Evolutionary conservation across 805 yeast species (phyloP), one percentile per base, ranked within the genome.

Genomic region (Hanseniaspora jakobsenii): DNA sequence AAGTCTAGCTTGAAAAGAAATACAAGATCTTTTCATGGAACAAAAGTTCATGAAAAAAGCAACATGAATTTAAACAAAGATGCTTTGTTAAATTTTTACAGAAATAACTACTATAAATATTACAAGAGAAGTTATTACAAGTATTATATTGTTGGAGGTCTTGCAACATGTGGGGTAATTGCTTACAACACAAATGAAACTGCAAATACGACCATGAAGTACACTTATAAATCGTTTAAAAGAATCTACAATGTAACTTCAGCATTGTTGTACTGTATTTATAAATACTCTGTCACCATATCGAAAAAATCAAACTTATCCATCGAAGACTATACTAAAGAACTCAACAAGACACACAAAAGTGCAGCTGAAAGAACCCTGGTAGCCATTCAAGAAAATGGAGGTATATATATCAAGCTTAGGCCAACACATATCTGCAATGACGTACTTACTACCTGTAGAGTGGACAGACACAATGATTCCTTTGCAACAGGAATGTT

Each of bases 391-490:
- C 86, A 83, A 56, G 67, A 66, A 24, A 91, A 91, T 56, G 96
- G 95, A 14, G 98, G 98, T 1, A 71, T 91, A 6, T 91, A 79
- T 60, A 91, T 91, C 60, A 91, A 91, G 60, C 46, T 65, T 91
- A 35, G 98, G 99, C 10, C 98, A 91, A 59, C 98, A 91, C 57
- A 66, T 91, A 10, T 73, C 87, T 32, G 97, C 97, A 0, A 70
- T 91, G 73, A 83, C 95, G 1, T 91, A 91, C 61, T 65, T 91
- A 26, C 65, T 91, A 39, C 98, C 99, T 0, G 66, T 65, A 4
- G 95, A 91, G 62, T 91, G 99, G 99, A 89, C 97, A 1, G 75
- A 76, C 13, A 78, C 97, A 0, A 91, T 91, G 95, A 69, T 79
- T 27, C 94, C 95, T 1, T 65, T 91, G 42, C 97, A 89, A 56